Conservation (phyloP, 108 stramenopile genomes). For the Hondaea fermentalgiana region DNA sequence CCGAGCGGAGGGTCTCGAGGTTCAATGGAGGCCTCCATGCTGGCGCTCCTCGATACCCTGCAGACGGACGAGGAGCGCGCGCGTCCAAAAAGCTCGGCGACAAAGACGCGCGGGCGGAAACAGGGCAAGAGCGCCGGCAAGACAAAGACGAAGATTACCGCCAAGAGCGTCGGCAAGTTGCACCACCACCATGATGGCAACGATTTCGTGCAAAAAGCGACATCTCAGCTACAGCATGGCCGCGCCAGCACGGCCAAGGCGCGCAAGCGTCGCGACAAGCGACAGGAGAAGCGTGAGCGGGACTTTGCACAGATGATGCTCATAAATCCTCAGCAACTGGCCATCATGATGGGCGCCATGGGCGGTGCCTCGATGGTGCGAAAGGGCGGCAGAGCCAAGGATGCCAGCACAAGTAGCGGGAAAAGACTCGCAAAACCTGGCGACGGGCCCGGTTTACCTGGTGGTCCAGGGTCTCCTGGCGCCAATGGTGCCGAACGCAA, state of each 20-base stretch:
- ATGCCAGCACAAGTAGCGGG: not conserved
- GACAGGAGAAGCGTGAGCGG: not conserved
- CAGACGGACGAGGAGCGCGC: not conserved
- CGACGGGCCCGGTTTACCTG: too few relatives aligned
- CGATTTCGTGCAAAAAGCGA: too few relatives aligned
- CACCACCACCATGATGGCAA: too few relatives aligned
- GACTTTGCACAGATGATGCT: not conserved
- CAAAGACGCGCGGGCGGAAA: not conserved
- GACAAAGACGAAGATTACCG: too few relatives aligned
- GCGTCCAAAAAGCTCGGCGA: not conserved
- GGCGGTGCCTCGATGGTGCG: not conserved
- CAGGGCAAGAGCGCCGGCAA: too few relatives aligned
- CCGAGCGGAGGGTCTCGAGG: not conserved
- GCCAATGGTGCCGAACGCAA: too few relatives aligned
- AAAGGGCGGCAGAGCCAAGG: not conserved
- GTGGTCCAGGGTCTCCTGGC: too few relatives aligned
- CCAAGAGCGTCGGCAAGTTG: too few relatives aligned
- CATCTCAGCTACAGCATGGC: too few relatives aligned
- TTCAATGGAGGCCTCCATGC: not conserved
- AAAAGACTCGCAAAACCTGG: too few relatives aligned
- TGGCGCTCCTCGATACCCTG: not conserved
- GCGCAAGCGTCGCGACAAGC: not conserved
- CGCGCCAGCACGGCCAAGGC: not conserved
- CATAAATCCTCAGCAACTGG: not conserved
- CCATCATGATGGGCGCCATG: constrained; percentile 5